Evolutionary conservation across 1,284 basidiomycete species (phyloP), one percentile per base, ranked within the genome.

Genomic region (Heliocybe sulcata): DNA sequence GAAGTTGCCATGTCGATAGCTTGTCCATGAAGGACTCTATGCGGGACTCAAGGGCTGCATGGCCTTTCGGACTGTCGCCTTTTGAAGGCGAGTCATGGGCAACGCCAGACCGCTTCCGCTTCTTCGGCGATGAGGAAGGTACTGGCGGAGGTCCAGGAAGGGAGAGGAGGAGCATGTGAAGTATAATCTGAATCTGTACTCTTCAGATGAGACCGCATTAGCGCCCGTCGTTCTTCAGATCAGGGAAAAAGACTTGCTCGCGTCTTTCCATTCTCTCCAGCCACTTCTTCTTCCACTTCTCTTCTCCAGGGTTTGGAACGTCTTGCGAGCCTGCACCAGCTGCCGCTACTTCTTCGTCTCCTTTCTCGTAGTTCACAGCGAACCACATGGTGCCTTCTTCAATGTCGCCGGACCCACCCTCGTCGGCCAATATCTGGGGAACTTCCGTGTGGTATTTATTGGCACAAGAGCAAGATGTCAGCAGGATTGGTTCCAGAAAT

Each of bases 321-420:
- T 65, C 70, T 54, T 64, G 62, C 50, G 57, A 62, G 48, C 65
- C 59, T n/a, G 58, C 59, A 20, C 58, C 57, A 11, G 57, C 55
- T 25, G 55, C 55, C n/a, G 62, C 59, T 16, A 65, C 63, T n/a
- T 64, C 63, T 11, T 68, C 67, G 23, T 70, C 70, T 22, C 66
- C 67, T 63, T 77, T 81, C 65, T 86, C 87, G 64, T 84, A 75
- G 45, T 74, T 74, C 25, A 83, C 67, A 0, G 80, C 77, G 58
- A 79, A 88, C 83, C 83, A 87, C 84, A 90, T 85, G 75, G 87
- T 82, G 2, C 73, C 75, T 56, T 85, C 83, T 59, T 90, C 87
- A 35, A 77, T 68, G 57, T 83, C 84, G 1, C 77, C 81, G 6
- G 73, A 75, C 2, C 80, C 83, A 16, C 79, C 80, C 2, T 77